Evolutionary conservation across 768 basidiomycete species (phyloP).

Genomic region (Serpula lacrymans): DNA sequence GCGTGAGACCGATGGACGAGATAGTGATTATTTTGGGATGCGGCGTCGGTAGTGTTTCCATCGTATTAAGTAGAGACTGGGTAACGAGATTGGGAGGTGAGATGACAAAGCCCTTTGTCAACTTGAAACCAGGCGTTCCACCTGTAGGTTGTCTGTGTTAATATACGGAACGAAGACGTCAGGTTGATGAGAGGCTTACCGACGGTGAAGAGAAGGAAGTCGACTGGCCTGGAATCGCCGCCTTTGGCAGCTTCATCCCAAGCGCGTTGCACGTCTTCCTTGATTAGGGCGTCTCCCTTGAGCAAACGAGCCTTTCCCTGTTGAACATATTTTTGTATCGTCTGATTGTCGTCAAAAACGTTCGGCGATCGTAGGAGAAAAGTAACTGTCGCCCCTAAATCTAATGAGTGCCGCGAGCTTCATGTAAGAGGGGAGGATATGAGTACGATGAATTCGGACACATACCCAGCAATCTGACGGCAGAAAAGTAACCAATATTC

Average conservation of each 20-base stretch:
- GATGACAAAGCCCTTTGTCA: slow-evolving; percentile 47
- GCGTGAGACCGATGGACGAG: slow-evolving; percentile 51
- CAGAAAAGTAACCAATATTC: slow-evolving; percentile 52
- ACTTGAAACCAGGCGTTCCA: slow-evolving; percentile 41
- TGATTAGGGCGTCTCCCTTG: slow-evolving; percentile 57
- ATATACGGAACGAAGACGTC: neutral
- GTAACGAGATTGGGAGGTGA: slow-evolving; percentile 58
- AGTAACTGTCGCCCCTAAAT: slow-evolving; percentile 55
- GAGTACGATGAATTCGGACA: neutral
- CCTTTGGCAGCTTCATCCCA: slow-evolving; percentile 44
- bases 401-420: slow-evolving; percentile 30
- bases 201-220: slow-evolving; percentile 58
- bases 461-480: slow-evolving; percentile 47
- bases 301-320: slow-evolving; percentile 51
- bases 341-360: slow-evolving; percentile 51
- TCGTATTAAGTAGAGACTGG: slow-evolving; percentile 48
- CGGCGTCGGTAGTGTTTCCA: slow-evolving; percentile 48
- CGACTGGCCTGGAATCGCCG: slow-evolving; percentile 34
- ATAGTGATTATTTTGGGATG: slow-evolving; percentile 52
- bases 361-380: slow-evolving; percentile 54
- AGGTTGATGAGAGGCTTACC: slow-evolving; percentile 35
- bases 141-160: slow-evolving; percentile 28
- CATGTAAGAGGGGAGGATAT: neutral
- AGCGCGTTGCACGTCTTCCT: slow-evolving; percentile 46
- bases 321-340: slow-evolving; percentile 49